Evolutionary conservation across 148 eudicot genomes (phyloP).

Genomic region (Fagopyrum homotropicum): DNA sequence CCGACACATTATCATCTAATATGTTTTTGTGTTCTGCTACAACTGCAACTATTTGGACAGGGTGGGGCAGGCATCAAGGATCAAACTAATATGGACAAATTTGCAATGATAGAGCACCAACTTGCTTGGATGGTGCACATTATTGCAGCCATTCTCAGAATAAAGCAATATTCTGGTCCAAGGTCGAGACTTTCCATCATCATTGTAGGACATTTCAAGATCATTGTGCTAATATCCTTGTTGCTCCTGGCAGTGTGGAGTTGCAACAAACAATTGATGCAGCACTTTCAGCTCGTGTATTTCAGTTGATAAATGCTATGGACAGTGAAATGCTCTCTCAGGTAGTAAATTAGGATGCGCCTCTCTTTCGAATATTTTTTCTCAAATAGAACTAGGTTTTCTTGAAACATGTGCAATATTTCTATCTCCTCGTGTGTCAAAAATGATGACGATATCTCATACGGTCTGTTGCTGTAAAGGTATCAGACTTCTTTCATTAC

Average conservation of each 20-base stretch:
- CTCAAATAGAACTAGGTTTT: background rate
- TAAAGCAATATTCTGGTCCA: slow-evolving; percentile 50
- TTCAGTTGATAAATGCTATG: slow-evolving; percentile 69
- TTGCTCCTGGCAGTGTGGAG: slow-evolving; percentile 44
- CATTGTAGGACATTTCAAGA: background rate
- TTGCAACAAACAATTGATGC: slow-evolving; percentile 85
- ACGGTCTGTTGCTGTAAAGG: background rate
- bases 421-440: no score
- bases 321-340: slow-evolving; percentile 69
- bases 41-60: slow-evolving; percentile 22
- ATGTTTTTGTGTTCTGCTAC: background rate
- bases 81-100: slow-evolving; percentile 34
- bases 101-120: slow-evolving; percentile 57
- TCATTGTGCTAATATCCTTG: background rate
- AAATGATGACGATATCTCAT: background rate
- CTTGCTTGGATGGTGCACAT: slow-evolving; percentile 96
- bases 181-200: slow-evolving; percentile 24
- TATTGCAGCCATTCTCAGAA: slow-evolving; percentile 61
- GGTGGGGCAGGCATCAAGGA: slow-evolving; percentile 57
- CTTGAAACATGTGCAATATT: background rate
- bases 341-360: slow-evolving; percentile 32
- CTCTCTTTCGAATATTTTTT: background rate
- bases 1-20: background rate
- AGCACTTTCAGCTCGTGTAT: slow-evolving; percentile 84
- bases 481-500: background rate